Evolutionary conservation across 2,329 filamentous ascomycete species (phyloP).

Genomic region (Penicillium italicum): DNA sequence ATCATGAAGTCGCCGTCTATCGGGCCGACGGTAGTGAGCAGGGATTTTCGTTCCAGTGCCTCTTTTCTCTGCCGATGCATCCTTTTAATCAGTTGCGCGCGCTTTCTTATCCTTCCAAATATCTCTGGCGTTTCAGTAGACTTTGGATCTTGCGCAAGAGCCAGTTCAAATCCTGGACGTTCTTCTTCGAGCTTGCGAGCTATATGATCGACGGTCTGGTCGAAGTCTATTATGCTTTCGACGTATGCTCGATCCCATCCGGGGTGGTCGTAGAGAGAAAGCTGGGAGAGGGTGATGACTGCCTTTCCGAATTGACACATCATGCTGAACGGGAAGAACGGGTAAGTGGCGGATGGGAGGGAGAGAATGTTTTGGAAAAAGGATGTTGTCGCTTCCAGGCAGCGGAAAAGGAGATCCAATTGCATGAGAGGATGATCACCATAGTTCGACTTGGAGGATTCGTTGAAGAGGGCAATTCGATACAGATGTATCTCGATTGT

Average conservation of each 20-base stretch:
- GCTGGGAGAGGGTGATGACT: conserved; percentile 24
- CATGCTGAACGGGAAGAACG: conserved; percentile 47
- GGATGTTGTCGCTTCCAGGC: conserved; percentile 46
- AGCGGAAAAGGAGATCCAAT: conserved; percentile 51
- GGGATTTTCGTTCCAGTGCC: conserved; percentile 5
- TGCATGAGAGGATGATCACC: conserved; percentile 39
- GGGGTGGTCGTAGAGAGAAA: conserved; percentile 22
- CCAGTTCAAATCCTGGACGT: not conserved
- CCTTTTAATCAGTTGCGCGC: conserved; percentile 12
- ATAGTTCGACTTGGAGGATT: conserved; percentile 42
- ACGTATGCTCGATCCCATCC: conserved; percentile 28
- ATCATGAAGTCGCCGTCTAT: conserved; percentile 11
- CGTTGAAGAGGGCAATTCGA: conserved; percentile 23
- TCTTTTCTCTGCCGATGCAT: conserved; percentile 12
- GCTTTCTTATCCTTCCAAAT: conserved; percentile 5
- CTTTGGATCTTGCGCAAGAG: not conserved
- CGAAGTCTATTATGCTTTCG: conserved; percentile 20
- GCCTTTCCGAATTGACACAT: conserved; percentile 50
- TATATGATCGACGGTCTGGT: conserved; percentile 15
- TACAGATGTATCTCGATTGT: conserved; percentile 29
- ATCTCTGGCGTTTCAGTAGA: conserved; percentile 10
- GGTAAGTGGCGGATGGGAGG: conserved; percentile 45
- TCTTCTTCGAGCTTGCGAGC: conserved; percentile 20
- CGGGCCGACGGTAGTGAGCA: not conserved
- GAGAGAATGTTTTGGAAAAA: conserved; percentile 52